A percentile compares a stretch with the other conserved stretches of the same genome.
These are phyloP conservation scores for Gastrolobium villosum DNA, from an alignment of 306 rosid species.

Conservation along the genomic window DNA sequence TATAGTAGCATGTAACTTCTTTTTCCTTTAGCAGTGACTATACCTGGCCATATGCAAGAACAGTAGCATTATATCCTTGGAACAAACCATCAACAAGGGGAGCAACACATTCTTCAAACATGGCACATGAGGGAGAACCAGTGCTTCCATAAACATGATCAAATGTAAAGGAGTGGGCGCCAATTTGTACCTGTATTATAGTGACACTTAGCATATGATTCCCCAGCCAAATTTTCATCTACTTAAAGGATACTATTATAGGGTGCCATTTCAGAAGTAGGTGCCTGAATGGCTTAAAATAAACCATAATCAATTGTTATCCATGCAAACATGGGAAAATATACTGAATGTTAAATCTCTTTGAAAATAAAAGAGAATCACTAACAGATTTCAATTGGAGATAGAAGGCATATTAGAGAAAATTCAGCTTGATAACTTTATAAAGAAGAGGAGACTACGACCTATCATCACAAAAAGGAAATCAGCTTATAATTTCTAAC, in stretches of 20 bases:
- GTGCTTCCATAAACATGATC: conserved; percentile 99
- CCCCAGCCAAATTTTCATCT: conserved; percentile 30
- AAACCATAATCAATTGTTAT: background rate
- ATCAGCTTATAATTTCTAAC: background rate
- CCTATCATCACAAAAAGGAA: conserved; percentile 8
- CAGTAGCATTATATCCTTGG: conserved; percentile 99
- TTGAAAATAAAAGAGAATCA: conserved; percentile 30
- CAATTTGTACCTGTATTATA: conserved; percentile 88
- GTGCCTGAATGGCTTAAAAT: conserved; percentile 29
- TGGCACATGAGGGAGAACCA: conserved; percentile 77
- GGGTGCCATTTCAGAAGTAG: conserved; percentile 20
- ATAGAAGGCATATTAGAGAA: background rate
- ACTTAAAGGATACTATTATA: background rate
- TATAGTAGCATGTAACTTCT: conserved; percentile 22
- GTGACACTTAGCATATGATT: conserved; percentile 42
- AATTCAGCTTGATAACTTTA: conserved; percentile 1
- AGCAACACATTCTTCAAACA: conserved; percentile 92
- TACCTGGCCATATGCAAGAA: conserved; percentile 99
- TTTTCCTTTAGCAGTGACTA: conserved; percentile 28
- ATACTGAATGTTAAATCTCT: conserved; percentile 6
- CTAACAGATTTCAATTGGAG: conserved; percentile 32
- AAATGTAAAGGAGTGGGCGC: conserved; percentile 93
- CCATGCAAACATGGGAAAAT: conserved; percentile 27
- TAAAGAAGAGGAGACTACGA: conserved; percentile 15
- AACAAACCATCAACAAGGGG: conserved; percentile 94